A percentile compares a stretch with the other conserved stretches of the same genome.
Conservation (phyloP, 306 rosid species). For the Dryas drummondii region DNA sequence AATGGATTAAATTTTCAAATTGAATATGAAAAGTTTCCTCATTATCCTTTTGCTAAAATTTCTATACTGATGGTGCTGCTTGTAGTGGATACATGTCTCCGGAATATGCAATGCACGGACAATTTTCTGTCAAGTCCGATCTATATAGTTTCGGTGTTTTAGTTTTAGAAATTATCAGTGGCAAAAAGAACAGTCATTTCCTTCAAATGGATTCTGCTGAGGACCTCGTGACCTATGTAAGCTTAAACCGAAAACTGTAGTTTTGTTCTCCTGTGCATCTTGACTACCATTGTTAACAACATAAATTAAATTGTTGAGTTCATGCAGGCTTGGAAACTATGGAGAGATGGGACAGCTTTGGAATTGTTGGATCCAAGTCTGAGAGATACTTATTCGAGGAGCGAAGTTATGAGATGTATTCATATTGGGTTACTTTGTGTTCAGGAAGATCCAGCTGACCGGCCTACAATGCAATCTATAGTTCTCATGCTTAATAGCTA, state of each 20-base stretch:
- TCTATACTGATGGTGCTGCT: not conserved
- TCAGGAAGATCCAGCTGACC: slow-evolving; percentile 42
- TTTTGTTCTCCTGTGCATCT: not conserved
- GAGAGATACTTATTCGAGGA: slow-evolving; percentile 11
- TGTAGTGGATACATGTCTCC: slow-evolving; percentile 24
- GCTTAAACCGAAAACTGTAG: not conserved
- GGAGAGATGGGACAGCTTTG: slow-evolving; percentile 27
- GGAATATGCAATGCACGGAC: slow-evolving; percentile 12
- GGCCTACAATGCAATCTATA: slow-evolving; percentile 53
- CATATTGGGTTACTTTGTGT: slow-evolving; percentile 52
- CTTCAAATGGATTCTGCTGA: not conserved
- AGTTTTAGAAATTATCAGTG: slow-evolving; percentile 27
- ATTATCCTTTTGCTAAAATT: not conserved
- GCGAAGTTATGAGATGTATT: slow-evolving; percentile 49
- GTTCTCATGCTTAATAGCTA: slow-evolving; percentile 44
- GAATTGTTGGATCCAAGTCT: slow-evolving; percentile 38
- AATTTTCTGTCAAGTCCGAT: slow-evolving; percentile 22
- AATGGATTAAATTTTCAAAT: not conserved
- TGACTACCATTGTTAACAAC: not conserved
- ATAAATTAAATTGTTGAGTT: no score
- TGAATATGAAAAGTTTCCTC: not conserved
- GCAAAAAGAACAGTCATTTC: slow-evolving; percentile 21
- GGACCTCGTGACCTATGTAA: slow-evolving; percentile 13
- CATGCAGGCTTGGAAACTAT: slow-evolving; percentile 46
- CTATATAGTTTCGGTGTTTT: slow-evolving; percentile 29